A percentile compares a stretch with the other conserved stretches of the same genome.
phyloP scores from a whole-genome alignment of 352 stramenopile genomes.

The Stramenopiles sp. region DNA sequence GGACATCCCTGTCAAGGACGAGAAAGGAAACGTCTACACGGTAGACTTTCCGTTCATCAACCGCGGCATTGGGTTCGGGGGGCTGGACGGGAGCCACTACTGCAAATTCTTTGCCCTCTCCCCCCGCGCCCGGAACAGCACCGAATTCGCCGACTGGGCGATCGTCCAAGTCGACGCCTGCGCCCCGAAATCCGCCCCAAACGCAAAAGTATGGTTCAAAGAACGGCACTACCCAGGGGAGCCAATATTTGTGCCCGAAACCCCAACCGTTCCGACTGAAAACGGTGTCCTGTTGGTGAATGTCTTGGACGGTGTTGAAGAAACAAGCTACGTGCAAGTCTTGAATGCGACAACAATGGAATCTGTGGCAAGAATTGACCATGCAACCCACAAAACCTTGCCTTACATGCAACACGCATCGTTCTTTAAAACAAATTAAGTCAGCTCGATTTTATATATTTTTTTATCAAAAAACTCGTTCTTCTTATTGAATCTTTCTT shows the following conservation, averaged over 20 bases:
- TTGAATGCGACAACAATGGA: constrained; percentile 10
- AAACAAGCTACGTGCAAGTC: constrained; percentile 3
- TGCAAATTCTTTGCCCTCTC: neutral
- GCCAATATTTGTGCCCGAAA: neutral
- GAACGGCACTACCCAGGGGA: neutral
- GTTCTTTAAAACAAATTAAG: no score
- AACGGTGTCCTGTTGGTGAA: neutral
- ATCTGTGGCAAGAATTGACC: neutral
- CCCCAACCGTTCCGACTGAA: neutral
- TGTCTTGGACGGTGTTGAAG: neutral
- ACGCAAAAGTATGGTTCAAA: constrained; percentile 10
- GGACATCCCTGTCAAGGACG: no score
- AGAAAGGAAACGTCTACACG: constrained; percentile 7
- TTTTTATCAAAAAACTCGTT: no score
- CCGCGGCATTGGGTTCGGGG: neutral
- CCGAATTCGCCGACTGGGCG: neutral
- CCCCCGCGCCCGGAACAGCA: neutral
- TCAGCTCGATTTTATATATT: no score
- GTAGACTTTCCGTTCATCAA: no score
- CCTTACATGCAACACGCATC: no score
- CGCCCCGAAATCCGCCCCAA: neutral
- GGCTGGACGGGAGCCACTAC: neutral
- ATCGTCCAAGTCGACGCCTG: neutral
- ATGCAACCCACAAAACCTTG: no score
- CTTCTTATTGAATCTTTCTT: no score